phyloP scores from a whole-genome alignment of 495 filamentous ascomycete species.

The Astrothelium macrocarpum region DNA sequence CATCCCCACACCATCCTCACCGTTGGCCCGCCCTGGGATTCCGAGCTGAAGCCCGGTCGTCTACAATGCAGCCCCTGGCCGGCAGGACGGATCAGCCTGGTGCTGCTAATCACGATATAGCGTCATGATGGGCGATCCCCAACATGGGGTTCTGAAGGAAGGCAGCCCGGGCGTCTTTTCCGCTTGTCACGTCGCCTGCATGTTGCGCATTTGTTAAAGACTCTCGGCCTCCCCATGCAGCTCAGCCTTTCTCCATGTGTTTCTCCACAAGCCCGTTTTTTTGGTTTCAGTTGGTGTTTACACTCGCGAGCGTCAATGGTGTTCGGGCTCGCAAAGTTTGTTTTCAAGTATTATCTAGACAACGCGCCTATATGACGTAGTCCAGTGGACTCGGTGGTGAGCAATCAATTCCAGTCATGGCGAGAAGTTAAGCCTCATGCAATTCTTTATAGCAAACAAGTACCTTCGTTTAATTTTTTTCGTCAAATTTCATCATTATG shows the following conservation, averaged over 20 bases:
- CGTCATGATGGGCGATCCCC: background rate
- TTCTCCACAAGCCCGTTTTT: background rate
- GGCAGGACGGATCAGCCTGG: constrained; percentile 1
- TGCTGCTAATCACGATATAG: background rate
- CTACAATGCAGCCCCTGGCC: background rate
- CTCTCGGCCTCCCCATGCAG: background rate
- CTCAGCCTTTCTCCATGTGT: background rate
- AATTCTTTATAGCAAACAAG: background rate
- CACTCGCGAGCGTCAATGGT: background rate
- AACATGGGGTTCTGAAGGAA: background rate
- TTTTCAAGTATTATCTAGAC: background rate
- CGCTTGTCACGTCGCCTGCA: background rate
- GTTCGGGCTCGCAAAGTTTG: background rate
- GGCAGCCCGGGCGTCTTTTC: background rate
- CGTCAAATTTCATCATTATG: background rate
- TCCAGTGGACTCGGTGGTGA: background rate
- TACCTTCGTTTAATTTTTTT: background rate
- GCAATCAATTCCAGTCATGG: background rate
- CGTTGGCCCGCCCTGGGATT: background rate
- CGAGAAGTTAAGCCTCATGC: background rate
- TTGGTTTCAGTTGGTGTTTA: background rate
- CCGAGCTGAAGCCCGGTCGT: background rate
- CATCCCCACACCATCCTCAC: too few species aligned
- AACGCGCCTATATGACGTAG: constrained; percentile 6
- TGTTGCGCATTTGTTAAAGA: background rate